Evolutionary conservation across 1,139 yeast species (phyloP), one percentile per base, ranked within the genome.

Genomic region (Pichia sp.): DNA sequence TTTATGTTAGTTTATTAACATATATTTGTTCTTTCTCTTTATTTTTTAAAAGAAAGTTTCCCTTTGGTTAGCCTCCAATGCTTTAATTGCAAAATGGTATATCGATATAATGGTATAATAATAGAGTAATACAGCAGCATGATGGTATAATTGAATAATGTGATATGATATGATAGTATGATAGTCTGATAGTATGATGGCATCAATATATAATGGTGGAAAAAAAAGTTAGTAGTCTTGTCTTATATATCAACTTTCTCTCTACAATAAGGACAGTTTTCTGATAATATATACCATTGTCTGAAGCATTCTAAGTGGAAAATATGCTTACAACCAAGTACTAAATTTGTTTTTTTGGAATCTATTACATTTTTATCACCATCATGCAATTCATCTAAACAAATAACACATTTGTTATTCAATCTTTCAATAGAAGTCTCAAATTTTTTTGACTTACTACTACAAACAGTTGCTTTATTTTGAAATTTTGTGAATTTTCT

Each of bases 231-330:
- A n/a, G n/a, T n/a, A n/a, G n/a, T n/a, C n/a, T n/a, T n/a, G 7
- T 7, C 9, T 20, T 34, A 42, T 22, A 40, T 25, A 11, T 45
- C 47, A 13, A 59, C 51, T 36, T 43, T 43, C 13, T 25, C 54
- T 36, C 81, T 60, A 55, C 81, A 76, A 22, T 73, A 63, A 0
- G 82, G 82, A 59, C 82, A 77, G 6, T 67, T 63, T 22, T 58
- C 59, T 2, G 77, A 71, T 42, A 62, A 65, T 27, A 67, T 60
- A 27, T 74, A 58, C 82, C 82, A 77, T 42, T 59, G 58, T 48
- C 68, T 73, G 44, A 76, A 61, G 54, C 82, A 77, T 8, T 62
- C 61, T 48, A 60, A 66, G 55, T 77, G 82, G 58, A 73, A 76
- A 5, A 66, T 58, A 55, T 77, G 82, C 7, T 59, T 57, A 56